Conservation (phyloP, 768 basidiomycete species). For the Royoungia palumana region DNA sequence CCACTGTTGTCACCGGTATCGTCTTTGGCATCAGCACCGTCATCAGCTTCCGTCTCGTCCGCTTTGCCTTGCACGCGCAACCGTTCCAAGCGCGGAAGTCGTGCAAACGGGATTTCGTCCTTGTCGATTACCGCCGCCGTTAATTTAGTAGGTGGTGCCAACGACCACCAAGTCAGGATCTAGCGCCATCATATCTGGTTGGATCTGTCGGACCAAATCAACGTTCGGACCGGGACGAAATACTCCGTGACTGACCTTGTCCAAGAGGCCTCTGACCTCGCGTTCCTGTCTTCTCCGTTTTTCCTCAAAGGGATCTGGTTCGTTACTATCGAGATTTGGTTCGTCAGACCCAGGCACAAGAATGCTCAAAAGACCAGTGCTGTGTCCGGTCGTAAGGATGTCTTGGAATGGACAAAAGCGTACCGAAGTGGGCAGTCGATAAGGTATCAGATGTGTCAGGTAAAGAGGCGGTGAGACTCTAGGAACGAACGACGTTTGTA, state of each 20-base stretch:
- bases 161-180: conserved; percentile 69
- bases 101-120: conserved; percentile 51
- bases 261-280: conserved; percentile 86
- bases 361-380: conserved; percentile 74
- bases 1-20: conserved; percentile 34
- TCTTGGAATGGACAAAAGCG: conserved; percentile 89
- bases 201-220: conserved; percentile 55
- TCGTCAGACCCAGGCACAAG: conserved; percentile 92
- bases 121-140: conserved; percentile 47
- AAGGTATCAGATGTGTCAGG: conserved; percentile 81
- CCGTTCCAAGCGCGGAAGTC: too few species aligned
- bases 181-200: conserved; percentile 87
- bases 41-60: conserved; percentile 57
- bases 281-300: conserved; percentile 77
- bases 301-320: conserved; percentile 94
- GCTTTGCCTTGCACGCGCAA: conserved; percentile 64
- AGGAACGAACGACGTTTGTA: conserved; percentile 51
- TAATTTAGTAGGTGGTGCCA: conserved; percentile 59
- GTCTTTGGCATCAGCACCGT: conserved; percentile 29
- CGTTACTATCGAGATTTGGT: conserved; percentile 88
- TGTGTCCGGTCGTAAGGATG: conserved; percentile 75
- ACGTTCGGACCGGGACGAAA: not conserved
- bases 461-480: conserved; percentile 74
- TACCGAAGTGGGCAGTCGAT: conserved; percentile 68
- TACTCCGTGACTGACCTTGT: conserved; percentile 59